These are phyloP conservation scores for Sordariomycetes sp. DNA, from an alignment of 2,329 filamentous ascomycete species.

Conservation along the genomic window DNA sequence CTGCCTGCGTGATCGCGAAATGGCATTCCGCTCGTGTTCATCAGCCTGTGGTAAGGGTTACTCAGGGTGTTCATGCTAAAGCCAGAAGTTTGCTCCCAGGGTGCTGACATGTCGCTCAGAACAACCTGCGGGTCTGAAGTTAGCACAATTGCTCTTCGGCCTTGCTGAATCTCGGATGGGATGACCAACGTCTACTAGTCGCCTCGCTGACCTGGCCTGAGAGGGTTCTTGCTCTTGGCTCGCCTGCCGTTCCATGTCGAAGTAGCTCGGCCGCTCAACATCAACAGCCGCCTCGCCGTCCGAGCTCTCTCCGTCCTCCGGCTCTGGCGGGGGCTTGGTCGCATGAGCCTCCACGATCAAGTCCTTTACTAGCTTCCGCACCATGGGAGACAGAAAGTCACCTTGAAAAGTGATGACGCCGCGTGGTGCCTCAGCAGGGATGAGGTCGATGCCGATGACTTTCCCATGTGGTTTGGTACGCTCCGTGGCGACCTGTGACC, in stretches of 20 bases:
- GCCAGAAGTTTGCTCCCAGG: constrained; percentile 75
- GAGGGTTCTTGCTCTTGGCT: constrained; percentile 10
- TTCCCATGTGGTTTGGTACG: constrained; percentile 67
- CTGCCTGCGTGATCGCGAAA: constrained; percentile 88
- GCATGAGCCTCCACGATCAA: constrained; percentile 57
- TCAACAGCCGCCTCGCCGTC: constrained; percentile 10
- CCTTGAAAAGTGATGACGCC: constrained; percentile 95
- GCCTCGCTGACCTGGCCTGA: constrained; percentile 14
- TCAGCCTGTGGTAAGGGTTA: constrained; percentile 96
- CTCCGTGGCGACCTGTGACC: constrained; percentile 75
- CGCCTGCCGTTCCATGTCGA: constrained; percentile 51
- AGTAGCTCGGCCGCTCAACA: constrained; percentile 46
- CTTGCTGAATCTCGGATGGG: too few relatives aligned
- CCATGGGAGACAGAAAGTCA: constrained; percentile 69
- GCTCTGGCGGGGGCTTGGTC: constrained; percentile 6
- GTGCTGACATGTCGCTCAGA: constrained; percentile 97
- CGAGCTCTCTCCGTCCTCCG: constrained; percentile 3
- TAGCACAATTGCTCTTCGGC: too few relatives aligned
- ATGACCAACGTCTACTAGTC: constrained; percentile 62
- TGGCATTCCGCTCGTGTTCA: constrained; percentile 88
- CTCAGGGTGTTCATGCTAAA: constrained; percentile 83
- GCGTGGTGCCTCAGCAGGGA: constrained; percentile 81
- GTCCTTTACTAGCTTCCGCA: constrained; percentile 68
- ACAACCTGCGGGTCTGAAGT: constrained; percentile 52
- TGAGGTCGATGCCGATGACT: constrained; percentile 86